Percentiles rank a stretch among this genome's conserved stretches.
Conservation (phyloP, 73 alveolate genomes). For the Paramecium caudatum region DNA sequence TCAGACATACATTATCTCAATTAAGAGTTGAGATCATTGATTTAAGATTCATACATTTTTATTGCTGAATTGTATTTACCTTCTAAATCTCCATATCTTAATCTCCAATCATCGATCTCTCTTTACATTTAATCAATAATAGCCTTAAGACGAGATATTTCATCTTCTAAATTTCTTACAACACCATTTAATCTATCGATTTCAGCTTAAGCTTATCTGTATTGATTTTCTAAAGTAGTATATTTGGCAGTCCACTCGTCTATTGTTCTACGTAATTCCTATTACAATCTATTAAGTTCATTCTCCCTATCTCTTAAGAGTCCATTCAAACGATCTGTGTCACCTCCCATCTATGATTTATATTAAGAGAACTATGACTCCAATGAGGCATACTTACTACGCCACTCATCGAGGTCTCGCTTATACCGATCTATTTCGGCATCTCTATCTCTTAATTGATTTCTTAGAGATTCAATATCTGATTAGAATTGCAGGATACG, state of each 20-base stretch:
- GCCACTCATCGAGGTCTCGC: slow-evolving; percentile 34
- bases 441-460: slow-evolving; percentile 43
- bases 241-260: slow-evolving; percentile 36
- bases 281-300: slow-evolving; percentile 4
- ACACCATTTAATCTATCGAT: slow-evolving; percentile 7
- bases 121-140: not conserved
- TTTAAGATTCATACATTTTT: slow-evolving; percentile 8
- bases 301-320: slow-evolving; percentile 47
- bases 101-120: slow-evolving; percentile 58
- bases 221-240: not conserved
- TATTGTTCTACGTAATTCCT: not conserved
- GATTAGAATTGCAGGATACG: not conserved
- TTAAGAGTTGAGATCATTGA: slow-evolving; percentile 2
- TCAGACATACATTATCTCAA: not conserved
- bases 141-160: not conserved
- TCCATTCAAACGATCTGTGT: not conserved
- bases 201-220: slow-evolving; percentile 6
- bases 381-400: not conserved
- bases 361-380: not conserved
- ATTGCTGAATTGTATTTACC: slow-evolving; percentile 31
- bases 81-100: slow-evolving; percentile 54
- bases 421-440: slow-evolving; percentile 16
- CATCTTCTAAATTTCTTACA: slow-evolving; percentile 7
- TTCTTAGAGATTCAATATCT: not conserved
- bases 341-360: slow-evolving; percentile 38